These are phyloP conservation scores for Cryphonectria japonica DNA, from an alignment of 2,329 filamentous ascomycete species.

Conservation along the genomic window DNA sequence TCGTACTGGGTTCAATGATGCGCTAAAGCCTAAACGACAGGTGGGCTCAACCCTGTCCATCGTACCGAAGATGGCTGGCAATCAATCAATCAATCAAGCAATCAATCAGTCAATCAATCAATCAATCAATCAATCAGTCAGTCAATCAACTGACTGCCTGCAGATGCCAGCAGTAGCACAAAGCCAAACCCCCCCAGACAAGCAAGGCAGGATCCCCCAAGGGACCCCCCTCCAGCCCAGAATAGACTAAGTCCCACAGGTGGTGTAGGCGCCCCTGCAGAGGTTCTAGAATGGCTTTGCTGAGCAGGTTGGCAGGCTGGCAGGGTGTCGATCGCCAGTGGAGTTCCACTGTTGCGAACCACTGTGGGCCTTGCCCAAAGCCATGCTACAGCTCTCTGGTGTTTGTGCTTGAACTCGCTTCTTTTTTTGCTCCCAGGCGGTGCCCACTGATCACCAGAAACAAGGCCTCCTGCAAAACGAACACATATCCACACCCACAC, in stretches of 20 bases:
- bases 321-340: neutral
- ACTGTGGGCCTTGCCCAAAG: neutral
- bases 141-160: neutral
- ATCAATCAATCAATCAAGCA: neutral
- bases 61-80: neutral
- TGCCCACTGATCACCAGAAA: neutral
- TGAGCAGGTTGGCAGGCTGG: neutral
- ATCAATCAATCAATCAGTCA: too few species aligned
- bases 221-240: too few species aligned
- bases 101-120: neutral
- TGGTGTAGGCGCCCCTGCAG: neutral
- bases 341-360: neutral
- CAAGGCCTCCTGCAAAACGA: neutral
- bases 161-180: neutral
- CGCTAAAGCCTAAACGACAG: neutral
- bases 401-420: neutral
- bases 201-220: too few species aligned
- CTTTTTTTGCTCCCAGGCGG: neutral
- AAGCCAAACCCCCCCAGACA: neutral
- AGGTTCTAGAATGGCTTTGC: conserved; percentile 6
- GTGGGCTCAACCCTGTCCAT: neutral
- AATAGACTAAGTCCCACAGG: neutral
- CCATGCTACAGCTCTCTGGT: neutral
- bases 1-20: neutral
- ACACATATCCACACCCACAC: neutral